Evolutionary conservation across 805 yeast genomes (phyloP).

Genomic region (Maudiozyma saulgeensis): DNA sequence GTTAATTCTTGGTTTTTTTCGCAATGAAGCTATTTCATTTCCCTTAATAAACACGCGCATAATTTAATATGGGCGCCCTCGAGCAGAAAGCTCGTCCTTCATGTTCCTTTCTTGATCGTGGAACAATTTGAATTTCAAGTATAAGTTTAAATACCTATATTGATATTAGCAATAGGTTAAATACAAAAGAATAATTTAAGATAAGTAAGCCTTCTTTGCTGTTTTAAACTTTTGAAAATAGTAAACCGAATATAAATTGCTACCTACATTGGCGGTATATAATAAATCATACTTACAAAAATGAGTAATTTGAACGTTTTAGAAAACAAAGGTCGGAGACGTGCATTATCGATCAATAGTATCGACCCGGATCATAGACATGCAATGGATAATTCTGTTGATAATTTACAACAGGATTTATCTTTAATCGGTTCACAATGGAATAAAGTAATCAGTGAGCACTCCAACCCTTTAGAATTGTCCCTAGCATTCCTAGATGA

Average conservation of each 20-base stretch:
- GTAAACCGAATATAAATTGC: too few species aligned
- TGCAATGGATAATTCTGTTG: constrained; percentile 24
- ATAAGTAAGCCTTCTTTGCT: too few species aligned
- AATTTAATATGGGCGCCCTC: too few species aligned
- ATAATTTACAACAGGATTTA: constrained; percentile 23
- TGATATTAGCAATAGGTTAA: too few species aligned
- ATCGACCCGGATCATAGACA: constrained; percentile 21
- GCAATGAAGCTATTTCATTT: not conserved
- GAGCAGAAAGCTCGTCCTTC: too few species aligned
- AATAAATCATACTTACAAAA: not conserved
- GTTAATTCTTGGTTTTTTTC: too few species aligned
- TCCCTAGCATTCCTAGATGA: constrained; percentile 78
- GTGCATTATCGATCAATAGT: constrained; percentile 25
- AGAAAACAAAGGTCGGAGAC: constrained; percentile 12
- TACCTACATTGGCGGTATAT: too few species aligned
- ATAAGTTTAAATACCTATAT: too few species aligned
- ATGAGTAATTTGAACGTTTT: not conserved
- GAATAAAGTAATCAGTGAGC: constrained; percentile 40
- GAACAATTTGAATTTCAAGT: too few species aligned
- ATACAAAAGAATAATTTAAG: too few species aligned
- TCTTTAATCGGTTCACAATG: constrained; percentile 35
- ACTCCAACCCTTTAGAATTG: constrained; percentile 73
- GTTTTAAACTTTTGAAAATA: too few species aligned
- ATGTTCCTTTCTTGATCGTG: too few species aligned
- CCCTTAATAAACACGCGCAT: not conserved